Conservation (phyloP, 257 asterid species). For the Solanum chilense region DNA sequence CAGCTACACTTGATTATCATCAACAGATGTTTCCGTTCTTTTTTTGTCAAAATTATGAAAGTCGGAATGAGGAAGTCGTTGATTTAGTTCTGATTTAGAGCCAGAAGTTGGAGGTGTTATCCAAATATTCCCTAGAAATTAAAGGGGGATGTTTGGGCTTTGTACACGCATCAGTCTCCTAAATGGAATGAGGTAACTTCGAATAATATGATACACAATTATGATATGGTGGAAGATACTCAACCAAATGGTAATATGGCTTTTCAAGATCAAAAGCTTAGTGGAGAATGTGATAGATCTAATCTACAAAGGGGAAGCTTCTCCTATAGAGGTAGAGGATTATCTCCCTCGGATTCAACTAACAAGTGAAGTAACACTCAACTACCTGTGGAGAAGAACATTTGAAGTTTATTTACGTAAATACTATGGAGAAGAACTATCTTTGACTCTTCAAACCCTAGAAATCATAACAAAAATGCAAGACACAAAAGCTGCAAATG, state of each 20-base stretch:
- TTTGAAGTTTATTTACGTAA: background rate
- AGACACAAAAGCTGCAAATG: background rate
- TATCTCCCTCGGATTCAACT: background rate
- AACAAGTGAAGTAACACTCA: background rate
- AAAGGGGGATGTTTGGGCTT: too few relatives aligned
- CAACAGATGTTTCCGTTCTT: too few relatives aligned
- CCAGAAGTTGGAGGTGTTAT: too few relatives aligned
- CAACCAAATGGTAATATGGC: background rate
- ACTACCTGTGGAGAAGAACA: background rate
- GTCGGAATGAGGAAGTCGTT: too few relatives aligned
- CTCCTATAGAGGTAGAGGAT: background rate
- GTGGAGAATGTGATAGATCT: background rate
- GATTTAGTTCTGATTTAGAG: too few relatives aligned
- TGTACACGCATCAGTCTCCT: too few relatives aligned
- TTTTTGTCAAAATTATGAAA: too few relatives aligned
- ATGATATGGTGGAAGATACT: background rate
- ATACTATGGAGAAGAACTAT: background rate
- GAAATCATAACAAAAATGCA: background rate
- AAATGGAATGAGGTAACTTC: background rate
- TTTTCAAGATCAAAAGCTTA: background rate
- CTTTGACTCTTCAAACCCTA: background rate
- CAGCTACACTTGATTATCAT: too few relatives aligned
- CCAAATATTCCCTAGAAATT: too few relatives aligned
- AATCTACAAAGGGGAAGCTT: background rate
- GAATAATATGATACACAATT: background rate